Evolutionary conservation across 768 basidiomycete species (phyloP).

Genomic region (Tulasnella sp.): DNA sequence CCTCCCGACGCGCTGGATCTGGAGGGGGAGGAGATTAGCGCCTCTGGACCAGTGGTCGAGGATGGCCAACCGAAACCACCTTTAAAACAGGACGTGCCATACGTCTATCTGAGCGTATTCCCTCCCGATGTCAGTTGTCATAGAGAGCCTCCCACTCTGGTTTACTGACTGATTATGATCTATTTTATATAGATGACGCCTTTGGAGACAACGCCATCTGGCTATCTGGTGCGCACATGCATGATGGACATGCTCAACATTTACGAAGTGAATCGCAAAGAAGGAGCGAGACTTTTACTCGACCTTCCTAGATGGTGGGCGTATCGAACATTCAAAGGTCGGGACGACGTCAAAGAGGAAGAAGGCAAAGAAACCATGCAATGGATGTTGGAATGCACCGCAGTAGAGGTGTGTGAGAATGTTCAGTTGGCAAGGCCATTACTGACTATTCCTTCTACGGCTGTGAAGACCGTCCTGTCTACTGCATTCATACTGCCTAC

Average conservation of each 20-base stretch:
- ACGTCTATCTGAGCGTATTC: slow-evolving; percentile 57
- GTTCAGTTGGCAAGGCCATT: no score
- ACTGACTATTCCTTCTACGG: not conserved
- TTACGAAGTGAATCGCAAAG: slow-evolving; percentile 93
- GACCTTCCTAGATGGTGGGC: slow-evolving; percentile 78
- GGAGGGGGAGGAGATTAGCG: slow-evolving; percentile 24
- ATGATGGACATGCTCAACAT: slow-evolving; percentile 73
- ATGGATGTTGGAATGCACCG: slow-evolving; percentile 80
- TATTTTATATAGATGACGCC: slow-evolving; percentile 51
- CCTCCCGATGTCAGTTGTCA: slow-evolving; percentile 37
- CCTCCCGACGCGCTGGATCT: slow-evolving; percentile 82
- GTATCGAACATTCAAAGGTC: slow-evolving; percentile 74
- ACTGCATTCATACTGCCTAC: slow-evolving; percentile 67
- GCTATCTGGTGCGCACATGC: slow-evolving; percentile 67
- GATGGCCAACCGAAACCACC: slow-evolving; percentile 34
- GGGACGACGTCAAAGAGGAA: slow-evolving; percentile 45
- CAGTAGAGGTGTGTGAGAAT: slow-evolving; percentile 60
- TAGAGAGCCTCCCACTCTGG: not conserved
- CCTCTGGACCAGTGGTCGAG: not conserved
- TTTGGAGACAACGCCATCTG: slow-evolving; percentile 56
- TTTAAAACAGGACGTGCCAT: slow-evolving; percentile 76
- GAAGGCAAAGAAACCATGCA: slow-evolving; percentile 48
- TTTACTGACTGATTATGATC: not conserved
- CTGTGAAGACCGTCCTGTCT: slow-evolving; percentile 53
- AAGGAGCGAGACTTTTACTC: slow-evolving; percentile 76